phyloP scores from a whole-genome alignment of 176 grass and related monocot species.

The Carex cristatella region DNA sequence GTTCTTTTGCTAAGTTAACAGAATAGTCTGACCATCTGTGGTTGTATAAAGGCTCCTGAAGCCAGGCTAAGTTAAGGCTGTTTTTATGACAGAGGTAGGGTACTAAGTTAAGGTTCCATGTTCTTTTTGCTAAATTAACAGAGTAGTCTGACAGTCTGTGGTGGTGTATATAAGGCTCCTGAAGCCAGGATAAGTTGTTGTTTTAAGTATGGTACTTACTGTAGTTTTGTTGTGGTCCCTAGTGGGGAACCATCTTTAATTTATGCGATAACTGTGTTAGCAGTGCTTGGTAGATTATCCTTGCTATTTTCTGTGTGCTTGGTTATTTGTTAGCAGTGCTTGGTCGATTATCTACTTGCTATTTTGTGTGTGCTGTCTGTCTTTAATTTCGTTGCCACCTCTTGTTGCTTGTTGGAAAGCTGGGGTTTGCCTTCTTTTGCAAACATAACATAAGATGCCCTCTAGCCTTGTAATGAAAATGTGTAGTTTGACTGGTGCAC shows the following conservation, averaged over 20 bases:
- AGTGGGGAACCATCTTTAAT: neutral
- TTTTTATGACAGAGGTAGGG: too few relatives aligned
- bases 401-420: too few relatives aligned
- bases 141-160: neutral
- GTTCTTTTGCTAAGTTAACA: conserved; percentile 72
- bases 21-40: neutral
- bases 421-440: too few relatives aligned
- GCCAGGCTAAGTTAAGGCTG: too few relatives aligned
- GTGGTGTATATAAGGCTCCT: neutral
- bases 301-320: neutral
- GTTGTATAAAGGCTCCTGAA: neutral
- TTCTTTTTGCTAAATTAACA: conserved; percentile 68
- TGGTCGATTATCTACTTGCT: neutral
- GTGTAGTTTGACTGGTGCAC: too few relatives aligned
- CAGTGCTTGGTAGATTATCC: neutral
- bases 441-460: too few relatives aligned
- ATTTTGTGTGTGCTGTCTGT: neutral
- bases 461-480: too few relatives aligned
- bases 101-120: conserved; percentile 31
- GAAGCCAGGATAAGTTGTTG: neutral
- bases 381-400: too few relatives aligned
- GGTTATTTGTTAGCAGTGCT: neutral
- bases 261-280: neutral
- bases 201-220: neutral
- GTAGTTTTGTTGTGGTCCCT: neutral